Evolutionary conservation across 768 basidiomycete genomes (phyloP).

Genomic region (Podaxis rugospora): DNA sequence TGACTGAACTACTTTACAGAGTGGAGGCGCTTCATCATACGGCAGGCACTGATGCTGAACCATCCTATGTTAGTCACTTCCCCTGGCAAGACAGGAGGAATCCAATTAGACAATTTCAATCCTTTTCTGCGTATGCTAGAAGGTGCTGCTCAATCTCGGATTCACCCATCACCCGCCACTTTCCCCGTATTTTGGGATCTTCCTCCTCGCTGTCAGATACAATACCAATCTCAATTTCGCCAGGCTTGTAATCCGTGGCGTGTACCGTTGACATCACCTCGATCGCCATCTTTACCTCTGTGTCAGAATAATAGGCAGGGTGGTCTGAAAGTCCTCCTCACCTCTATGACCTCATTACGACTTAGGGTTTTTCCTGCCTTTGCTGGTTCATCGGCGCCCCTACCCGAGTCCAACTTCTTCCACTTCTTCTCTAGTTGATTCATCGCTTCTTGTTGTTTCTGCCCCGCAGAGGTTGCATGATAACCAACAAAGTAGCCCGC

Average conservation of each 20-base stretch:
- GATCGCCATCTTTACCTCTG: conserved; percentile 69
- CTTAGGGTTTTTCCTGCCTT: conserved; percentile 70
- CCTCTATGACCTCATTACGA: conserved; percentile 86
- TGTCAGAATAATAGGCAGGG: not conserved
- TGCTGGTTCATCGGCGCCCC: conserved; percentile 74
- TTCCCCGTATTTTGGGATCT: conserved; percentile 61
- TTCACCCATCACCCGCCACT: conserved; percentile 77
- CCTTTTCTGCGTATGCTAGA: conserved; percentile 87
- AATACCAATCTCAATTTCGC: conserved; percentile 95
- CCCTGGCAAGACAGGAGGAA: conserved; percentile 1
- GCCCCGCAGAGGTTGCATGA: conserved; percentile 93
- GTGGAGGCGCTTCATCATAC: conserved; percentile 66
- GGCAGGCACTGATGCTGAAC: conserved; percentile 29
- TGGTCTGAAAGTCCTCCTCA: conserved; percentile 28
- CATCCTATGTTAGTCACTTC: conserved; percentile 12
- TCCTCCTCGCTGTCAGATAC: conserved; percentile 77
- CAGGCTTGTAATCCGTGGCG: conserved; percentile 92
- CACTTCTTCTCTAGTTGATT: conserved; percentile 98
- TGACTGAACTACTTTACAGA: conserved; percentile 32
- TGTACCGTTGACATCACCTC: conserved; percentile 93
- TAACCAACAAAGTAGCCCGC: conserved; percentile 99
- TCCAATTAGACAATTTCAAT: conserved; percentile 35
- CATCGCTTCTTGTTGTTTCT: conserved; percentile 98
- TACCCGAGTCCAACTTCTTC: conserved; percentile 86
- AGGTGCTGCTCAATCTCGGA: conserved; percentile 76